Evolutionary conservation across 192 early-diverging fungal species (phyloP), one percentile per base, ranked within the genome.

Genomic region (Diversispora eburnea): DNA sequence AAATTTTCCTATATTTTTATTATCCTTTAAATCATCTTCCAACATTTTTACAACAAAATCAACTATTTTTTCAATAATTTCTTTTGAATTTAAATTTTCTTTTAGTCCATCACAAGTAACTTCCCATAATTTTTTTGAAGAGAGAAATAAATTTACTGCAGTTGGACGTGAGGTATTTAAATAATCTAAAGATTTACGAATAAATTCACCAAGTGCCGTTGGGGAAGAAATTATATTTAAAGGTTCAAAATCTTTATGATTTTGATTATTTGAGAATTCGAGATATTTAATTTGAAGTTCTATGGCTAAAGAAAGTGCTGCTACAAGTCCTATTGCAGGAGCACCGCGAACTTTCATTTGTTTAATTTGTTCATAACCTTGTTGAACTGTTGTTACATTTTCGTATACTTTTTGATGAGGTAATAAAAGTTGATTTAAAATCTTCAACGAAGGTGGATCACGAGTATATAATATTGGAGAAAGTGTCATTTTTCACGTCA

Each of bases 241-340:
- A 54, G 51, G 15, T 33, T 49, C 67, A 33, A 13, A 15, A 17
- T 69, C 51, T n/a, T 54, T 20, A 54, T 39, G 25, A 3, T 8
- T 70, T 43, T 66, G 47, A 52, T 79, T 79, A 15, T 70, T 75
- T 39, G 55, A 61, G 49, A 55, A 46, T 46, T 77, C 58, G 33
- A 63, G 72, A 19, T 75, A 74, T 1, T 70, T 17, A 51, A 59
- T 19, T 54, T 54, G 46, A 8, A 93, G 77, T 63, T 97, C 95
- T 2, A 95, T 93, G 2, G 94, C 95, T 8, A 98, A 85, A 1
- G 93, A 88, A 3, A 97, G 84, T 3, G 94, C 94, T 4, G 95
- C 97, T 20, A 98, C 95, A 66, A 99, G 95, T 74, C 94, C 97
- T 71, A 99, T 99, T 15, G 97, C 97, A 7, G 97, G 97, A 4